Base-by-base conservation (phyloP, 768 basidiomycete genomes). In the Daedalea quercina region DNA sequence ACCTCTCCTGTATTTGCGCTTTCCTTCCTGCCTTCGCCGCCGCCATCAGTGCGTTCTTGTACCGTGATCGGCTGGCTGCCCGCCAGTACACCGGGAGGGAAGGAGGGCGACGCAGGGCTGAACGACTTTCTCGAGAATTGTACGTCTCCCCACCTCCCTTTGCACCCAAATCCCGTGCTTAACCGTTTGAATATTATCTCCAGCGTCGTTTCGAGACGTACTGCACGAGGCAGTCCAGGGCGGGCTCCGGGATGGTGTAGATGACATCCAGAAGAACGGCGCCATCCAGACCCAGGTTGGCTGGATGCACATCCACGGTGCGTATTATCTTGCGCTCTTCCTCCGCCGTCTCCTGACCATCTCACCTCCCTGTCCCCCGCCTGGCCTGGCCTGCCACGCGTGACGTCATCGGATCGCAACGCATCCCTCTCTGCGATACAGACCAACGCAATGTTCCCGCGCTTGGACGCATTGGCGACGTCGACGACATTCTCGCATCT, bases 231-330 rank as follows among this genome's bases (percentile, higher is more conserved):
- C 78, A 9, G 70, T 90, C 15, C 73, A 75, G 47, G 66, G 70
- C 23, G 82, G 51, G 45, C 70, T 90, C 4, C 61, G 59, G 19
- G 78, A 86, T 43, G 75, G 73, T 9, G 70, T 76, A 1, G 90
- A 92, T 58, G 82, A 86, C 1, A 70, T 87, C 2, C 82, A 83
- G 72, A 75, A 62, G 3, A 82, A 82, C 52, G 78, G 76, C 6
- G 90, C 88, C 9, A 65, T 76, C 26, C 86, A 87, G 60, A 67
- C 82, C 2, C 79, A 78, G 54, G 67, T 79, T 19, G 90, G 90
- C n/a, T 92, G 90, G 90, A 86, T 92, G 85, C 90, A 92, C 63
- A 82, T 92, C 44, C 80, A 90, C 42, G 79, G 77, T 77, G 42
- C 47, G 72, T 22, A 12, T 28, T 35, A 13, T 28, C 37, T 40